Base-by-base conservation (phyloP, 768 basidiomycete species). In the Mrakia frigida region DNA sequence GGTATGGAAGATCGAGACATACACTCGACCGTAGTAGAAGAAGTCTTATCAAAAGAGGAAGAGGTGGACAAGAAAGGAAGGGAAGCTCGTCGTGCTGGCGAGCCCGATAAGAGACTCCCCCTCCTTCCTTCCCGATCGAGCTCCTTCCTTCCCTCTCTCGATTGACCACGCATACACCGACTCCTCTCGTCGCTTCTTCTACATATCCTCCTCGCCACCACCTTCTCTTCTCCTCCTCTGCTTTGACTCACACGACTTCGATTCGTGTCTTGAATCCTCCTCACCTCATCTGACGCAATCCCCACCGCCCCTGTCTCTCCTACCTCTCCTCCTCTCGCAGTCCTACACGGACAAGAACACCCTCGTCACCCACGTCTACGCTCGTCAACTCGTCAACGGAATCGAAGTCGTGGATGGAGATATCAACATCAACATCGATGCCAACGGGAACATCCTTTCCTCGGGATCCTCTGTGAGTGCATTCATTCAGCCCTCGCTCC, bases 351-450 rank as follows among this genome's bases (percentile, higher is more conserved):
- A 98, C 85, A 84, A 85, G 76, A 88, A 87, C 77, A 94, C 92
- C 3, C 91, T 91, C n/a, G 87, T 97, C 70, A 90, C 92, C 39
- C 94, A 98, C 84, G 86, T 94, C 80, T 96, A 95, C 82, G 89
- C 91, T 78, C 88, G 90, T 79, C 95, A 99, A 85, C 78, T 91
- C 76, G 84, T 94, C 80, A 89, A 91, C 75, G 94, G 93, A 21
- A 85, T 96, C 63, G 92, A 96, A 81, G 93, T 99, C 23, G 87
- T 88, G 16, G 93, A 97, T 80, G 92, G 92, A 39, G 91, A 97
- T 83, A 88, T 97, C 85, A 98, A 98, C 83, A 84, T 99, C 81
- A 97, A 98, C 85, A 86, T 98, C 83, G 82, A 81, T 60, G 90
- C 90, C 84, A 88, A 91, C 74, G 94, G 93, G 61, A 84, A 87